Base-by-base conservation (phyloP, 2,329 filamentous ascomycete species). In the Achaetomium macrosporum region DNA sequence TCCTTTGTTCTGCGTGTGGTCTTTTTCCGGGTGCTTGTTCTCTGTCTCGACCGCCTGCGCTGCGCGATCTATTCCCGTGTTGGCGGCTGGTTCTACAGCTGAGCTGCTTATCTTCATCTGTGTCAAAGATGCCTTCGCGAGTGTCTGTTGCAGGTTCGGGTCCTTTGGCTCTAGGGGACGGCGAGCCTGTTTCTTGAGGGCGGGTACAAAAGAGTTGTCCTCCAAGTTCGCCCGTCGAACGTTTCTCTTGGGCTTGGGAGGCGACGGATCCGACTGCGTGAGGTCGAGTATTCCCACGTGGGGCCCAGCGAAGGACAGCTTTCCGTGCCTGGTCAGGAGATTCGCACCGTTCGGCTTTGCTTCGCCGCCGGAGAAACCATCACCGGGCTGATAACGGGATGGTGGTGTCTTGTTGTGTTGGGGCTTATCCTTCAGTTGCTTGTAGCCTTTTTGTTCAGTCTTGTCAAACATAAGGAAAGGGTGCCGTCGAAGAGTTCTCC, bases 321-420 rank as follows among this genome's bases (percentile, higher is more conserved):
- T 60, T 8, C 59, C 55, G 44, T 49, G 59, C 12, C 44, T 39
- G 11, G 46, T 50, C 20, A 59, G 35, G 9, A 57, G 40, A 19
- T 54, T 51, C n/a, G 55, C 19, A 1, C 61, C 59, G 25, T 51
- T 55, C 20, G 57, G 55, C 37, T 47, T 60, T 11, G 58, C 56
- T 42, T 63, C 61, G 1, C 45, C 36, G 7, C 53, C 58, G 4
- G 61, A 63, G 47, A 64, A 64, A 1, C 61, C 61, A 15, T 64
- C 61, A 6, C 59, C 61, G 3, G 47, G 50, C 6, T 37, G 41
- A 30, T 54, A 54, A 2, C 39, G 42, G 11, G 35, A 37, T 9
- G 7, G 30, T 0, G 17, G n/a, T 29, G 48, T 29, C 4, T 20
- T 39, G 5, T 29, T 36, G 5, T 20, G 33, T 15, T 42, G 36